Evolutionary conservation across 2,329 filamentous ascomycete genomes (phyloP).

Genomic region (Thelonectria blattea): DNA sequence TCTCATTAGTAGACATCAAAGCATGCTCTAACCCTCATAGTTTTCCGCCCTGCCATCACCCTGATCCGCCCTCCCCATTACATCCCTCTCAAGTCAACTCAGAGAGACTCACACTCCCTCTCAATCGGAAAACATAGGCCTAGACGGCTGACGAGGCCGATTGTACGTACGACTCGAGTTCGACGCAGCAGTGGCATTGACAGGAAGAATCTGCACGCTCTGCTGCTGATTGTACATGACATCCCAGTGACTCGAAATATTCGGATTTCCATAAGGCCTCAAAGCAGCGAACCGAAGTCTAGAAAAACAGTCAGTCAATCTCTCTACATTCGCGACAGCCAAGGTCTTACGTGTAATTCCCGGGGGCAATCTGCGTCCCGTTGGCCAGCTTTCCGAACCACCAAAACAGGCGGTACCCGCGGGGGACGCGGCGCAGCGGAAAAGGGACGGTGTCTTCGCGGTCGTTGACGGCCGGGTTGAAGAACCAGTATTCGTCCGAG

Average conservation of each 20-base stretch:
- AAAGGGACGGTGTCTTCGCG: slow-evolving; percentile 48
- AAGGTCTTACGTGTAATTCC: slow-evolving; percentile 47
- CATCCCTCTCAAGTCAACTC: neutral
- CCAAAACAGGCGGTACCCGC: slow-evolving; percentile 45
- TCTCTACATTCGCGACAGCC: neutral
- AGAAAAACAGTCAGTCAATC: slow-evolving; percentile 13
- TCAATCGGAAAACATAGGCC: neutral
- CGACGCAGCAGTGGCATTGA: slow-evolving; percentile 33
- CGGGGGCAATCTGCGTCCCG: slow-evolving; percentile 47
- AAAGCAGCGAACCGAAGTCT: slow-evolving; percentile 51
- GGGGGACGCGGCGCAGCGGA: slow-evolving; percentile 43
- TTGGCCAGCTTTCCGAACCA: slow-evolving; percentile 53
- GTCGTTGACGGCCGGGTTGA: slow-evolving; percentile 44
- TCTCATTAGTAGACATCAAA: neutral
- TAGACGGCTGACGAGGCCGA: slow-evolving; percentile 14
- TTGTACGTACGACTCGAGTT: slow-evolving; percentile 35
- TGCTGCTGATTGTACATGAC: slow-evolving; percentile 43
- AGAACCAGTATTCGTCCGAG: slow-evolving; percentile 42
- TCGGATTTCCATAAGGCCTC: slow-evolving; percentile 49
- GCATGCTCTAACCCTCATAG: neutral
- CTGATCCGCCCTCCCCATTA: neutral
- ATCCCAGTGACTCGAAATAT: slow-evolving; percentile 51
- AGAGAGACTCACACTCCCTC: neutral
- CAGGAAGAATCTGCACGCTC: slow-evolving; percentile 44
- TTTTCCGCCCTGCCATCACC: neutral